Conservation (phyloP, 495 filamentous ascomycete genomes). For the Neurospora sp. region DNA sequence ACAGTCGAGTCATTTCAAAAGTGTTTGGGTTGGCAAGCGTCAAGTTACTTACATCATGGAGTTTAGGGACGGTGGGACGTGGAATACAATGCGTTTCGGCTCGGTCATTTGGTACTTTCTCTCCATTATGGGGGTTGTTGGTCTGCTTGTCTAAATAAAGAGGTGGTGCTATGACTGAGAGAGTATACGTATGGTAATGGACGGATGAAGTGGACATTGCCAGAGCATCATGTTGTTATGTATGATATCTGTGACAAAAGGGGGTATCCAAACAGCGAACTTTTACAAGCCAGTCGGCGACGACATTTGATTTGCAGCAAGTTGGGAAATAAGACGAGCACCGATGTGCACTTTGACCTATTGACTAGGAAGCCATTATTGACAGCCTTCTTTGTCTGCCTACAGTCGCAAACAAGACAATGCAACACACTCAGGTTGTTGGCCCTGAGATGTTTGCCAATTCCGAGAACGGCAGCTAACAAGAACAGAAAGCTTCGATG, state of each 20-base stretch:
- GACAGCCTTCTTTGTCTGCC: neutral
- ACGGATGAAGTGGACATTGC: neutral
- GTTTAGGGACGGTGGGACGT: neutral
- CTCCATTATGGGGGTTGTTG: neutral
- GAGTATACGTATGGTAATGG: neutral
- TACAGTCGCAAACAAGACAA: neutral
- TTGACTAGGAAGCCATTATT: neutral
- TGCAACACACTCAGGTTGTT: neutral
- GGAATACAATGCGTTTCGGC: neutral
- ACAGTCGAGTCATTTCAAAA: neutral
- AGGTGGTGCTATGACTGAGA: neutral
- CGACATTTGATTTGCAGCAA: neutral
- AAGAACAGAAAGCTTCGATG: neutral
- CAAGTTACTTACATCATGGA: neutral
- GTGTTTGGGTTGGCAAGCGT: neutral
- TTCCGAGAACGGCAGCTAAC: neutral
- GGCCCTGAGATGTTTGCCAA: neutral
- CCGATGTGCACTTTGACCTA: neutral
- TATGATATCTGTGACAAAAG: neutral
- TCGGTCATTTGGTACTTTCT: neutral
- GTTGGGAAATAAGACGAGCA: neutral
- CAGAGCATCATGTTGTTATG: neutral
- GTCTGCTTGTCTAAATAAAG: neutral
- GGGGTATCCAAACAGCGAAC: neutral
- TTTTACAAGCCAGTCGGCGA: neutral